Percentiles rank a stretch among this genome's conserved stretches.
phyloP scores from a whole-genome alignment of 371 early-diverging fungal species.

The Rhizopus delemar region DNA sequence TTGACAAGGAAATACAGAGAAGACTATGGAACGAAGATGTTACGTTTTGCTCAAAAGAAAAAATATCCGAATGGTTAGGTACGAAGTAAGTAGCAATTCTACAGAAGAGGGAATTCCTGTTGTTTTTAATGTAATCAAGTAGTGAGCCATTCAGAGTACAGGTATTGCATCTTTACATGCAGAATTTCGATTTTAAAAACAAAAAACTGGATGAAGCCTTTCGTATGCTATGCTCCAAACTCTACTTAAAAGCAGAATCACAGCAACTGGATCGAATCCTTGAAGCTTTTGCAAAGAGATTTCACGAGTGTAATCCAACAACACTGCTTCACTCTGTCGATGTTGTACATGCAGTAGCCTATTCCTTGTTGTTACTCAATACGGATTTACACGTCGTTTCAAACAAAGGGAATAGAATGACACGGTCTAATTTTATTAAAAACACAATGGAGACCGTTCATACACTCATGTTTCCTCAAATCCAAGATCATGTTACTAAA shows the following conservation, averaged over 20 bases:
- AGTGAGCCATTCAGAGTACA: slow-evolving; percentile 41
- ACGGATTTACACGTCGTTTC: slow-evolving; percentile 85
- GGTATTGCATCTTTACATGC: slow-evolving; percentile 58
- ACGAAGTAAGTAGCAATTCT: slow-evolving; percentile 10
- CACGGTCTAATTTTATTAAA: slow-evolving; percentile 52
- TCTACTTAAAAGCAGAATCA: slow-evolving; percentile 82
- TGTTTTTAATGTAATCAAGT: neutral
- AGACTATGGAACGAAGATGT: slow-evolving; percentile 22
- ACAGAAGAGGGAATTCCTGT: neutral
- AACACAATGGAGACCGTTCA: slow-evolving; percentile 55
- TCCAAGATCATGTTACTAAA: slow-evolving; percentile 7
- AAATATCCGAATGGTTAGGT: slow-evolving; percentile 24
- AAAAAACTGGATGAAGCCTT: slow-evolving; percentile 75
- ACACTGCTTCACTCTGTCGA: slow-evolving; percentile 33
- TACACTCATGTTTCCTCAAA: slow-evolving; percentile 15
- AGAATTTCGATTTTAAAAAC: slow-evolving; percentile 67
- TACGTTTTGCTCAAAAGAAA: slow-evolving; percentile 15
- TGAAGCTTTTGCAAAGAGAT: slow-evolving; percentile 74
- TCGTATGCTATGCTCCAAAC: slow-evolving; percentile 66
- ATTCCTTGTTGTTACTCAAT: slow-evolving; percentile 83
- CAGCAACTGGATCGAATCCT: slow-evolving; percentile 87
- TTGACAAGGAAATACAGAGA: slow-evolving; percentile 7
- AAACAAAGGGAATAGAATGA: slow-evolving; percentile 49
- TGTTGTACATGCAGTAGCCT: slow-evolving; percentile 79
- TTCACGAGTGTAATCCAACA: slow-evolving; percentile 72